Conservation (phyloP, 805 yeast genomes). For the Jamesozyma piceae region DNA sequence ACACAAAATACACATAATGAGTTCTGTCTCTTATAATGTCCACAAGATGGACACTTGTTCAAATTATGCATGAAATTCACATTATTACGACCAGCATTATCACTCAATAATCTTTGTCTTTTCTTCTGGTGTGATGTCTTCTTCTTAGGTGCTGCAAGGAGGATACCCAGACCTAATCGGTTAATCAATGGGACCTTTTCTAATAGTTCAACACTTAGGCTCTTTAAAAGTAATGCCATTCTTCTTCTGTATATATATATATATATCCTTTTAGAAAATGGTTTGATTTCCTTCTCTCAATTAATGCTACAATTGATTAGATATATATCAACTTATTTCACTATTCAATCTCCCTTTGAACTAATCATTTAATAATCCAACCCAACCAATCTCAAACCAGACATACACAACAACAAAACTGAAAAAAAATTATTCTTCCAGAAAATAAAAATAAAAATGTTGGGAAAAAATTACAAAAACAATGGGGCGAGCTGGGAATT, state of each 20-base stretch:
- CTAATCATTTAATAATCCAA: too few relatives aligned
- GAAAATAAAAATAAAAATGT: background rate
- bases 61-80: conserved; percentile 64
- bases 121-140: conserved; percentile 80
- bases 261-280: too few relatives aligned
- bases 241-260: too few relatives aligned
- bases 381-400: too few relatives aligned
- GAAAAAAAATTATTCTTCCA: too few relatives aligned
- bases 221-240: conserved; percentile 1
- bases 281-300: too few relatives aligned
- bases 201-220: background rate
- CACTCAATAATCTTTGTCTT: conserved; percentile 74
- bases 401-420: too few relatives aligned
- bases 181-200: background rate
- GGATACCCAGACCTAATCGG: conserved; percentile 39
- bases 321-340: too few relatives aligned
- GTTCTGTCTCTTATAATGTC: conserved; percentile 82
- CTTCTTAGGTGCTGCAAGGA: conserved; percentile 89
- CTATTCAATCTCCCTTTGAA: too few relatives aligned
- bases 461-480: background rate
- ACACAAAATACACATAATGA: conserved; percentile 90
- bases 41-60: conserved; percentile 92
- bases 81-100: conserved; percentile 48
- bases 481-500: conserved; percentile 35
- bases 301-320: too few relatives aligned